phyloP scores from a whole-genome alignment of 2,329 filamentous ascomycete genomes.

The Fusarium decemcellulare region DNA sequence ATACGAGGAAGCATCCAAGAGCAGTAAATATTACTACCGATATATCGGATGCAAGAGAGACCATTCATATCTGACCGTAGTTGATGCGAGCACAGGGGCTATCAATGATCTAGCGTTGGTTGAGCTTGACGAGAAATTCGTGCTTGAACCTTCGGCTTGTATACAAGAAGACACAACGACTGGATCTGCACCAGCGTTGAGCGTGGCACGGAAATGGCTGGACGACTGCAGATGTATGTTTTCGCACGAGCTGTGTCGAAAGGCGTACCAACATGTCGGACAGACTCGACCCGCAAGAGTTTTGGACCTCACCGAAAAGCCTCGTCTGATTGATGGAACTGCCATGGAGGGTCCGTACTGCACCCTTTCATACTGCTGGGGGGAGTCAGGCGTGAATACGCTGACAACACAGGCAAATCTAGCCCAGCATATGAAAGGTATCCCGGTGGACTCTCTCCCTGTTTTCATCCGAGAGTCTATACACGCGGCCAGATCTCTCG shows the following conservation, averaged over 20 bases:
- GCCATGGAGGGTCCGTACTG: neutral
- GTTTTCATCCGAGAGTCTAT: neutral
- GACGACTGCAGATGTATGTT: neutral
- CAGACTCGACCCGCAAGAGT: neutral
- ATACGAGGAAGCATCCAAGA: too few relatives aligned
- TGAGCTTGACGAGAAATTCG: neutral
- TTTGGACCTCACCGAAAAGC: neutral
- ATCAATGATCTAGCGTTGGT: neutral
- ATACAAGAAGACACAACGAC: neutral
- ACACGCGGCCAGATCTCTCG: neutral
- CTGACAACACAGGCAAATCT: neutral
- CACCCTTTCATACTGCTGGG: conserved; percentile 3
- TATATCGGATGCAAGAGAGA: too few relatives aligned
- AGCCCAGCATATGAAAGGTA: neutral
- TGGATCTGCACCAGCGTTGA: neutral
- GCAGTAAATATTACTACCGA: too few relatives aligned
- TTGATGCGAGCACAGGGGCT: neutral
- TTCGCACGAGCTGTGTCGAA: neutral
- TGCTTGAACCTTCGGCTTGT: neutral
- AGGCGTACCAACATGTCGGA: neutral
- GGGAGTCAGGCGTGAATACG: neutral
- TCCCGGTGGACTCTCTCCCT: neutral
- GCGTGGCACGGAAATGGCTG: neutral
- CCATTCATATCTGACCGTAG: neutral
- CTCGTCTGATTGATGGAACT: neutral